A percentile compares a stretch with the other conserved stretches of the same genome.
These are phyloP conservation scores for Taiozyma sp. DNA, from an alignment of 1,139 yeast genomes.

Conservation along the genomic window DNA sequence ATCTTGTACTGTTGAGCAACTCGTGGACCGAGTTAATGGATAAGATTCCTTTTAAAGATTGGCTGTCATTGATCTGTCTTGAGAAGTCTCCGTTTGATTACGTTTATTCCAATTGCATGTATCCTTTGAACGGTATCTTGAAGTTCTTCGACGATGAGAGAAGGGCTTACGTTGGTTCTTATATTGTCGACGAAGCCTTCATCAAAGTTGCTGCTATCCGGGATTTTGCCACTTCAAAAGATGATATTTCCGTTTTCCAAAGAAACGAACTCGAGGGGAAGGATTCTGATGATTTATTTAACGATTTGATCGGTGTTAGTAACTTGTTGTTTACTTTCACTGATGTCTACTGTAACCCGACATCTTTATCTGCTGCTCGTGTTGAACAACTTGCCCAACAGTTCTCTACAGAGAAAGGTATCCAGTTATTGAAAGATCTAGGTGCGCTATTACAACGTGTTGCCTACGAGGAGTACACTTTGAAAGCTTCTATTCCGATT, in stretches of 20 bases:
- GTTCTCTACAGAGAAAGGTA: slow-evolving; percentile 37
- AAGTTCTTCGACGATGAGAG: slow-evolving; percentile 51
- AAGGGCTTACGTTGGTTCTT: slow-evolving; percentile 40
- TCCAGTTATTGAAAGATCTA: slow-evolving; percentile 31
- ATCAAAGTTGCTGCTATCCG: slow-evolving; percentile 29
- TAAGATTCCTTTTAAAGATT: slow-evolving; percentile 36
- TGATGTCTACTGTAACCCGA: slow-evolving; percentile 50
- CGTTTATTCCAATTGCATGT: slow-evolving; percentile 47
- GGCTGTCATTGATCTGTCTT: slow-evolving; percentile 36
- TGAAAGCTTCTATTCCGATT: slow-evolving; percentile 43
- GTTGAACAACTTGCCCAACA: slow-evolving; percentile 39
- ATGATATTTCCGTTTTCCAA: slow-evolving; percentile 31
- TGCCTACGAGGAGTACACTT: slow-evolving; percentile 49
- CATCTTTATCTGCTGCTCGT: slow-evolving; percentile 43
- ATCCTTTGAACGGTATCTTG: slow-evolving; percentile 48
- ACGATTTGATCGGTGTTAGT: slow-evolving; percentile 31
- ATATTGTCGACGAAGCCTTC: slow-evolving; percentile 29
- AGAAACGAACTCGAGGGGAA: slow-evolving; percentile 26
- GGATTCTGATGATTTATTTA: slow-evolving; percentile 26
- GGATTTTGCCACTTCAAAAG: slow-evolving; percentile 29
- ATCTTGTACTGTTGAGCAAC: slow-evolving; percentile 32
- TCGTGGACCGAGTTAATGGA: slow-evolving; percentile 42
- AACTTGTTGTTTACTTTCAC: slow-evolving; percentile 42
- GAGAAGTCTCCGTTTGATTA: slow-evolving; percentile 58
- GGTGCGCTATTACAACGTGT: slow-evolving; percentile 43